These are phyloP conservation scores for Pyrus hybrid DNA, from an alignment of 331 rosid genomes.

Conservation along the genomic window DNA sequence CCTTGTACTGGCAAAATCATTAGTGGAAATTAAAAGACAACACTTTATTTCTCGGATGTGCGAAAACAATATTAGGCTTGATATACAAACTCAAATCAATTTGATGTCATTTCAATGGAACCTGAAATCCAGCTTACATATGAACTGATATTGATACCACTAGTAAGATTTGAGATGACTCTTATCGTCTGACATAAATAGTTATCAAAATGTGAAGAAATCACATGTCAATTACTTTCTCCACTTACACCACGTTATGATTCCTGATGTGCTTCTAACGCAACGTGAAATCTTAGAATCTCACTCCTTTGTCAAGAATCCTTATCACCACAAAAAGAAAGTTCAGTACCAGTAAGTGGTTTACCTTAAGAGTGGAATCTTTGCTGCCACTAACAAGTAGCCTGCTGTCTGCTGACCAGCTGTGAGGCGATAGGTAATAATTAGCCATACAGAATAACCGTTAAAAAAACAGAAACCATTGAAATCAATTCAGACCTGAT, in stretches of 20 bases:
- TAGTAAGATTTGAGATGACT: not conserved
- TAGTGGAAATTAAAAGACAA: not conserved
- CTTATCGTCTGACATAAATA: not conserved
- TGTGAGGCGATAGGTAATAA: slow-evolving; percentile 24
- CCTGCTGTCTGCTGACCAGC: slow-evolving; percentile 99
- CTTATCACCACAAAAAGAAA: not conserved
- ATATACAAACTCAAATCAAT: not conserved
- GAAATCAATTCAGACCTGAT: slow-evolving; percentile 48
- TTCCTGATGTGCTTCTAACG: not conserved
- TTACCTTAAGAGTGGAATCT: slow-evolving; percentile 91
- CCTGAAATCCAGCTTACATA: not conserved
- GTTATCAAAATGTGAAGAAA: not conserved
- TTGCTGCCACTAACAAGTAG: slow-evolving; percentile 92
- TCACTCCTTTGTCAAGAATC: not conserved
- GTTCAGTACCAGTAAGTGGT: not conserved
- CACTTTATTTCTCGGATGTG: not conserved
- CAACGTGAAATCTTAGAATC: not conserved
- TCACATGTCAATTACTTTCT: not conserved
- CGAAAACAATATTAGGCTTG: not conserved
- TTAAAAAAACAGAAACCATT: not conserved
- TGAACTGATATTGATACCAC: not conserved
- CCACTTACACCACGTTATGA: not conserved
- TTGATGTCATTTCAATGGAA: not conserved
- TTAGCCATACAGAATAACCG: slow-evolving; percentile 10
- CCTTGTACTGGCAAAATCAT: not conserved